A percentile compares a stretch with the other conserved stretches of the same genome.
These are phyloP conservation scores for Saccharomyces hybrid DNA, from an alignment of 1,139 yeast genomes.

Conservation along the genomic window DNA sequence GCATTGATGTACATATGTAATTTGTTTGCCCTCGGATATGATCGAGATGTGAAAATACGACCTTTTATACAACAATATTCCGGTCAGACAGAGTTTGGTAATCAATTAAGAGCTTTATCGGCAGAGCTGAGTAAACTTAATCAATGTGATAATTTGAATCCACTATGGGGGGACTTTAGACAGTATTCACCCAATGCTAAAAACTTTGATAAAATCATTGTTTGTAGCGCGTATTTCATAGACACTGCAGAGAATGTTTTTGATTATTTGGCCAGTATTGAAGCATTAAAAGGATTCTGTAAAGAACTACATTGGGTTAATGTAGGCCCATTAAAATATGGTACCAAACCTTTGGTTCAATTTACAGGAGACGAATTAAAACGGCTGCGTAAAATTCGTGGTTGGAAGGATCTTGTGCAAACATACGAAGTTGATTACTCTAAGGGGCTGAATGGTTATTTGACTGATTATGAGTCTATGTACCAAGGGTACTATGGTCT, in stretches of 20 bases:
- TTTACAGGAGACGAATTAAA: constrained; percentile 57
- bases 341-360: constrained; percentile 77
- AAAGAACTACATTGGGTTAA: constrained; percentile 64
- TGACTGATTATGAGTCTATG: constrained; percentile 56
- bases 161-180: constrained; percentile 62
- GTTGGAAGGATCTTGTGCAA: constrained; percentile 52
- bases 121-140: constrained; percentile 31
- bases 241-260: constrained; percentile 84
- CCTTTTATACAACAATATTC: constrained; percentile 75
- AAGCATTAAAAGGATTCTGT: constrained; percentile 39
- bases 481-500: constrained; percentile 77
- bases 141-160: constrained; percentile 42
- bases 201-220: constrained; percentile 43
- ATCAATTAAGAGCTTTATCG: constrained; percentile 47
- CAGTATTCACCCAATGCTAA: constrained; percentile 35
- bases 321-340: constrained; percentile 82
- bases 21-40: constrained; percentile 41
- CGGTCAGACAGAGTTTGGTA: constrained; percentile 45
- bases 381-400: constrained; percentile 44
- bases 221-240: constrained; percentile 68
- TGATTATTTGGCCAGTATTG: constrained; percentile 60
- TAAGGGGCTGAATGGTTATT: constrained; percentile 41
- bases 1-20: constrained; percentile 63
- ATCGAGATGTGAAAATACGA: constrained; percentile 31
- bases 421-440: constrained; percentile 22